phyloP scores from a whole-genome alignment of 148 eudicot genomes.

The Chenopodium formosanum region DNA sequence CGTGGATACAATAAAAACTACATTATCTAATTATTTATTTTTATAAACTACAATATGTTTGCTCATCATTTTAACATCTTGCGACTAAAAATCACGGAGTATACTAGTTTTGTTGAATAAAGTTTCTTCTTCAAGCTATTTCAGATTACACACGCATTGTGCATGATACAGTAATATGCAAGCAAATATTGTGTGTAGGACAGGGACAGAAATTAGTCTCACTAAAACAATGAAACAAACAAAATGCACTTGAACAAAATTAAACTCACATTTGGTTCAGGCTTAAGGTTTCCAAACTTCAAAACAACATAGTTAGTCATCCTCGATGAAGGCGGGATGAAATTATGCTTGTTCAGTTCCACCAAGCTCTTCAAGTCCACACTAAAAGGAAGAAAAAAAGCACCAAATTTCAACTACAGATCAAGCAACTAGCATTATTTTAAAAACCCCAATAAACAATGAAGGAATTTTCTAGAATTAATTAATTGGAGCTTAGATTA shows the following conservation, averaged over 20 bases:
- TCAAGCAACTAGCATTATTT: neutral
- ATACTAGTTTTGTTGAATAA: too few relatives aligned
- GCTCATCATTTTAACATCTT: too few relatives aligned
- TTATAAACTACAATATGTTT: too few relatives aligned
- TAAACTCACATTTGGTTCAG: conserved; percentile 57
- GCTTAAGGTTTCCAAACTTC: conserved; percentile 59
- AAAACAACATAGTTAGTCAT: conserved; percentile 89
- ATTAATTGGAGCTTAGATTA: too few relatives aligned
- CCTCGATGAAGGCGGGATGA: conserved; percentile 75
- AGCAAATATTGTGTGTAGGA: too few relatives aligned
- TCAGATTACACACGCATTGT: too few relatives aligned
- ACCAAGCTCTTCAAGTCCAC: conserved; percentile 86
- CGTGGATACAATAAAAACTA: too few relatives aligned
- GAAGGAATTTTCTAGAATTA: neutral
- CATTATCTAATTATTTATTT: too few relatives aligned
- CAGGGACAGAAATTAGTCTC: neutral
- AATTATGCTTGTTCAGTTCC: conserved; percentile 65
- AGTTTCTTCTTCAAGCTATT: too few relatives aligned
- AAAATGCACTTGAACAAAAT: neutral
- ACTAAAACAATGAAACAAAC: neutral
- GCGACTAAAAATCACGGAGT: too few relatives aligned
- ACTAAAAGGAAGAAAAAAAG: conserved; percentile 33
- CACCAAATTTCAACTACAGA: neutral
- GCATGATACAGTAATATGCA: too few relatives aligned
- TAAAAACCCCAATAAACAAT: neutral